Evolutionary conservation across 2,329 filamentous ascomycete species (phyloP).

Genomic region (Orbilia brochopaga): DNA sequence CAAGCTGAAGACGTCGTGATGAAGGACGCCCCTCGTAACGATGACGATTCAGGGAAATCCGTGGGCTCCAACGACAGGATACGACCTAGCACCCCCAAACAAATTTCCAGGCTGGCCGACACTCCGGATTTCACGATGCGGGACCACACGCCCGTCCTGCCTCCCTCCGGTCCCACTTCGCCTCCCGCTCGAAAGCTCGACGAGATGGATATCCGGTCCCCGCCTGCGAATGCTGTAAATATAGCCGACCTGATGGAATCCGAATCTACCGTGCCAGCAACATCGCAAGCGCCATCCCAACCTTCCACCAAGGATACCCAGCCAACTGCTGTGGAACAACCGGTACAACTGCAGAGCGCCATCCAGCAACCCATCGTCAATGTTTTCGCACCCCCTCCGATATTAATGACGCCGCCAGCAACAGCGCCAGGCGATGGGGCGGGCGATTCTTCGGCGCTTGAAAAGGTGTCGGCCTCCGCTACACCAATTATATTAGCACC

Average conservation of each 20-base stretch:
- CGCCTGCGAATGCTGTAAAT: neutral
- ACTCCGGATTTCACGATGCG: neutral
- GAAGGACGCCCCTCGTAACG: slow-evolving; percentile 45
- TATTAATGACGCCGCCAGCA: slow-evolving; percentile 23
- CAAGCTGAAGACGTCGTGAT: slow-evolving; percentile 51
- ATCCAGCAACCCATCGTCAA: slow-evolving; percentile 12
- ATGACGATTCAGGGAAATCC: slow-evolving; percentile 39
- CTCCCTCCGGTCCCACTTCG: too few species aligned
- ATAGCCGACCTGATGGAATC: slow-evolving; percentile 12
- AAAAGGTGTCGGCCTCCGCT: slow-evolving; percentile 12
- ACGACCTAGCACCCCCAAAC: slow-evolving; percentile 37
- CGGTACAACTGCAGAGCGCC: slow-evolving; percentile 15
- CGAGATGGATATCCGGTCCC: slow-evolving; percentile 9
- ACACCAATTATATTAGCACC: slow-evolving; percentile 13
- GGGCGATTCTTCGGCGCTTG: slow-evolving; percentile 2
- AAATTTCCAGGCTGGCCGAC: slow-evolving; percentile 18
- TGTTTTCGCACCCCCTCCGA: slow-evolving; percentile 24
- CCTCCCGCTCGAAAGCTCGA: slow-evolving; percentile 17
- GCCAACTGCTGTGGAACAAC: neutral
- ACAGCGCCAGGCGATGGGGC: slow-evolving; percentile 13
- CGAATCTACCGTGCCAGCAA: neutral
- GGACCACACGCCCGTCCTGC: neutral
- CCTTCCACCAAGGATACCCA: neutral
- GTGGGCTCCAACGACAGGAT: slow-evolving; percentile 47
- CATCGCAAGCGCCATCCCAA: neutral